A percentile compares a stretch with the other conserved stretches of the same genome.
phyloP scores from a whole-genome alignment of 495 filamentous ascomycete genomes.

The Daldinia bambusicola region DNA sequence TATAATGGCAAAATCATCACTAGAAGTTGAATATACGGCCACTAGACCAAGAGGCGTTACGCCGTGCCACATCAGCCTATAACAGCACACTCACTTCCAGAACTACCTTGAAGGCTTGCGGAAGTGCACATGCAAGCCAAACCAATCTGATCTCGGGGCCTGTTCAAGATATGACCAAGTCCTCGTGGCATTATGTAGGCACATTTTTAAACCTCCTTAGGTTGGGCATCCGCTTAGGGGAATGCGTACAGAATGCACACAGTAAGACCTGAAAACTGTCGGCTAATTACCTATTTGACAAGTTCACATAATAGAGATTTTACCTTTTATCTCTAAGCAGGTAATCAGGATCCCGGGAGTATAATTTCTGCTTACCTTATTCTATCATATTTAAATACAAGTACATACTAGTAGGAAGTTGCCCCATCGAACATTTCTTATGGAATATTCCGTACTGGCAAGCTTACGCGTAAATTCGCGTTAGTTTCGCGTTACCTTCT shows the following conservation, averaged over 20 bases:
- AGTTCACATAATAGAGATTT: not conserved
- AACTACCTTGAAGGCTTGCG: not conserved
- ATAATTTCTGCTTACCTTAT: not conserved
- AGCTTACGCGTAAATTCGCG: conserved; percentile 42
- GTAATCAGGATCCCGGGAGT: not conserved
- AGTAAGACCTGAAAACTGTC: not conserved
- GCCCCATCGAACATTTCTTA: not conserved
- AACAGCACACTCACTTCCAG: not conserved
- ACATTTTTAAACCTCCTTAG: not conserved
- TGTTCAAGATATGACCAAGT: conserved; percentile 1
- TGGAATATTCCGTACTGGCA: conserved; percentile 1
- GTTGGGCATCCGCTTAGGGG: not conserved
- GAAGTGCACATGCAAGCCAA: not conserved
- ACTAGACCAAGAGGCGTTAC: conserved; percentile 13
- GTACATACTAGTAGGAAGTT: not conserved
- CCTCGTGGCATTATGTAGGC: conserved; percentile 2
- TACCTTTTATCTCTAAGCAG: not conserved
- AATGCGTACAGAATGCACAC: not conserved
- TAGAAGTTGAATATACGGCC: conserved; percentile 7
- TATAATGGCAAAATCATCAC: not conserved
- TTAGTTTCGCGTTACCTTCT: conserved; percentile 39
- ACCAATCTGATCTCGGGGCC: not conserved
- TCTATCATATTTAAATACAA: not conserved
- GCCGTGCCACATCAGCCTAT: conserved; percentile 19
- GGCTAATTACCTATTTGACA: too few species aligned